Conservation (phyloP, 2,329 filamentous ascomycete species). For the Neopestalotiopsis sp. region DNA sequence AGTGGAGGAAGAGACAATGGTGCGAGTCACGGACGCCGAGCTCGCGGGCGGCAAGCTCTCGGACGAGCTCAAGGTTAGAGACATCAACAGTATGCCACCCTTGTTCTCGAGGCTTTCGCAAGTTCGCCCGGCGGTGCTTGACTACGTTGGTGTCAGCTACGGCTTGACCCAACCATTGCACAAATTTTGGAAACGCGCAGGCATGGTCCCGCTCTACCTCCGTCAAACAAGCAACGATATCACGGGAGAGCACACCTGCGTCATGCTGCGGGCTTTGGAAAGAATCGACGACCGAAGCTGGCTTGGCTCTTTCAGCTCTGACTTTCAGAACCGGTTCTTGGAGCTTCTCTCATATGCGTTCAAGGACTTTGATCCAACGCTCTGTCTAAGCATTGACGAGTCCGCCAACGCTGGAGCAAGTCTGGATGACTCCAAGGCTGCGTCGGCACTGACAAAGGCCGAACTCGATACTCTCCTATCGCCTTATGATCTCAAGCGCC, state of each 20-base stretch:
- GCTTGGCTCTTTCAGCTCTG: conserved; percentile 88
- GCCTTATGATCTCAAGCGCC: conserved; percentile 91
- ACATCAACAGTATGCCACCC: conserved; percentile 90
- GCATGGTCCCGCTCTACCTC: conserved; percentile 89
- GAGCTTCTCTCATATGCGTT: conserved; percentile 92
- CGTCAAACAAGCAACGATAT: conserved; percentile 95
- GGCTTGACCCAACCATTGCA: conserved; percentile 86
- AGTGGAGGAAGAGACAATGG: conserved; percentile 66
- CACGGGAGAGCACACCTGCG: conserved; percentile 95
- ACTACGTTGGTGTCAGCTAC: conserved; percentile 96
- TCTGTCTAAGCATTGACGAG: conserved; percentile 87
- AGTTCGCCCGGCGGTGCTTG: conserved; percentile 77
- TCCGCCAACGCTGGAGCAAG: conserved; percentile 77
- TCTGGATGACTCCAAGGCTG: conserved; percentile 61
- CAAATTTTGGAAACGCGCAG: conserved; percentile 93
- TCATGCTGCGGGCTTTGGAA: conserved; percentile 88
- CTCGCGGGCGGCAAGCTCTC: conserved; percentile 77
- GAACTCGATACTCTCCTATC: conserved; percentile 81
- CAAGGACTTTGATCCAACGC: conserved; percentile 76
- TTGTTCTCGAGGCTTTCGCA: conserved; percentile 89
- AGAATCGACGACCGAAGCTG: conserved; percentile 74
- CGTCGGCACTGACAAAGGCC: conserved; percentile 67
- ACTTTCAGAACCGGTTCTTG: conserved; percentile 95
- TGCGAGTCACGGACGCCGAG: conserved; percentile 82
- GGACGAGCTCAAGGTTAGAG: conserved; percentile 86